These are phyloP conservation scores for Clarireedia homoeocarpa DNA, from an alignment of 2,329 filamentous ascomycete species.

Conservation along the genomic window DNA sequence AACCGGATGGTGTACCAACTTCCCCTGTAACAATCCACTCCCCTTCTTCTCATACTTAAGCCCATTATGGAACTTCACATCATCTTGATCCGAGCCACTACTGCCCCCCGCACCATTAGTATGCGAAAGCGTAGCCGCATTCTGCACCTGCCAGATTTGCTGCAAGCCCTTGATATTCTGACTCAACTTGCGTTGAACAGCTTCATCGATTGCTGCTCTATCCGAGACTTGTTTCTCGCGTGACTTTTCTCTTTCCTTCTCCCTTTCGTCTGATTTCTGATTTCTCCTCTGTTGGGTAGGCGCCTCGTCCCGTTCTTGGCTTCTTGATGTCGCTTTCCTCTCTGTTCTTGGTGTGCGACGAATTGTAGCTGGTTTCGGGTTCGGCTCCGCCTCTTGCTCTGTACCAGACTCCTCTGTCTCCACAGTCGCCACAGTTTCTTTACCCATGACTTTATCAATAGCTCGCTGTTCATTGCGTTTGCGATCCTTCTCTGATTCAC, in stretches of 20 bases:
- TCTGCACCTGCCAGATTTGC: constrained; percentile 27
- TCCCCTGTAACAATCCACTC: constrained; percentile 52
- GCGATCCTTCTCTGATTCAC: constrained; percentile 41
- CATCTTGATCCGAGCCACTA: constrained; percentile 38
- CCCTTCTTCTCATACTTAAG: constrained; percentile 56
- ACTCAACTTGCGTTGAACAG: constrained; percentile 22
- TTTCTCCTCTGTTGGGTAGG: background rate
- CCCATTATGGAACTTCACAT: constrained; percentile 47
- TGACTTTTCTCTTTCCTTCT: background rate
- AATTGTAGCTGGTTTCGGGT: background rate
- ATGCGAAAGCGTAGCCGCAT: constrained; percentile 14
- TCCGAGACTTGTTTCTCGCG: background rate
- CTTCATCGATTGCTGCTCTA: constrained; percentile 21
- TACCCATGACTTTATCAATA: background rate
- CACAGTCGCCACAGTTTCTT: background rate
- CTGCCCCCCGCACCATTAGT: background rate
- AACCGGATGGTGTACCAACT: constrained; percentile 53
- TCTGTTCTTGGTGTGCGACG: no score
- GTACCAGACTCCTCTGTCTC: background rate
- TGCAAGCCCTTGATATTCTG: constrained; percentile 27
- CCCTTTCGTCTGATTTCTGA: background rate
- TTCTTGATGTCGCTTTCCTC: no score
- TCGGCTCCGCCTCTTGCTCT: background rate
- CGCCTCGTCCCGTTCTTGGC: no score
- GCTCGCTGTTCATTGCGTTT: constrained; percentile 17